These are phyloP conservation scores for Picea sitchensis DNA, from an alignment of 75 land plant genomes.

Conservation along the genomic window DNA sequence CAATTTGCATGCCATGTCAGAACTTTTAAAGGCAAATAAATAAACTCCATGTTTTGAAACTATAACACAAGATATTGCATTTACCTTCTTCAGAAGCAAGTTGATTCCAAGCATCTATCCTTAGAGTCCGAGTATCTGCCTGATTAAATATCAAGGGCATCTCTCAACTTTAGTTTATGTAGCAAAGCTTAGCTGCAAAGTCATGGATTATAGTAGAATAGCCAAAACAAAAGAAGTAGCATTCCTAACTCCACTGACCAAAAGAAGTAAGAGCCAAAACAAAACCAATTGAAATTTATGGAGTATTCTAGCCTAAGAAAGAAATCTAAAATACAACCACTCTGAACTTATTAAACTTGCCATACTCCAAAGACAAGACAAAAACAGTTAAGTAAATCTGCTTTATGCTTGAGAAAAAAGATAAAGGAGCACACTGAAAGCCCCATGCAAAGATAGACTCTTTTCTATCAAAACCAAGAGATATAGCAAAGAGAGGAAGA, in stretches of 20 bases:
- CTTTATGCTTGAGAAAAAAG: neutral
- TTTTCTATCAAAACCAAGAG: neutral
- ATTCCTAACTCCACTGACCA: neutral
- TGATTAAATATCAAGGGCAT: constrained; percentile 17
- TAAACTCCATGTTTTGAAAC: neutral
- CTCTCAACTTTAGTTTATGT: neutral
- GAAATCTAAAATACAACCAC: neutral
- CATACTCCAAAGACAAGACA: neutral
- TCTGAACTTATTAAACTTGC: neutral
- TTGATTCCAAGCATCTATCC: constrained; percentile 83
- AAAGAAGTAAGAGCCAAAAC: neutral
- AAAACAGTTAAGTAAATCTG: neutral
- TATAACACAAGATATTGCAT: neutral
- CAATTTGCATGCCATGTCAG: neutral
- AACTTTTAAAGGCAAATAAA: neutral
- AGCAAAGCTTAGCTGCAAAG: too few relatives aligned
- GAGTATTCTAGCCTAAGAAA: neutral
- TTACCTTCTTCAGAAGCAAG: constrained; percentile 90
- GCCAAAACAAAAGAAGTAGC: too few relatives aligned
- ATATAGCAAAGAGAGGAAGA: neutral
- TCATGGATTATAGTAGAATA: neutral
- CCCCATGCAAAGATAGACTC: neutral
- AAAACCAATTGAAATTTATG: constrained; percentile 1
- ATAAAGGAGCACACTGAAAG: neutral
- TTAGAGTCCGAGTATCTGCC: constrained; percentile 81